Conservation (phyloP, 495 filamentous ascomycete species). For the Trichoderma gamsii region DNA sequence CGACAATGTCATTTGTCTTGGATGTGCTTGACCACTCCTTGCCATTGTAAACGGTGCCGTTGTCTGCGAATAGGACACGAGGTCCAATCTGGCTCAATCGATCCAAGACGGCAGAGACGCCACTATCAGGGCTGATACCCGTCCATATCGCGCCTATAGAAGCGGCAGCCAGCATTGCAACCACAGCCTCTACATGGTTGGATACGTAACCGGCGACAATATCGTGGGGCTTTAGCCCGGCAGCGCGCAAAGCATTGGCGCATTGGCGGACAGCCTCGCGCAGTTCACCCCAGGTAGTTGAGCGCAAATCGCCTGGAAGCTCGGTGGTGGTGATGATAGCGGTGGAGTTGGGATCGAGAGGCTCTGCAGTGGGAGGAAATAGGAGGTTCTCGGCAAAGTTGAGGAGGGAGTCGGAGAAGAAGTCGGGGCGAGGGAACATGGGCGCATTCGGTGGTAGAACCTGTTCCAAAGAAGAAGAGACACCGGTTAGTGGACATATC, state of each 20-base stretch:
- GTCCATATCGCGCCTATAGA: slow-evolving; percentile 87
- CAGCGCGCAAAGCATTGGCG: slow-evolving; percentile 60
- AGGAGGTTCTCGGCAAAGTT: slow-evolving; percentile 94
- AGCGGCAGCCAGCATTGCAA: slow-evolving; percentile 79
- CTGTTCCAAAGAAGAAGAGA: slow-evolving; percentile 33
- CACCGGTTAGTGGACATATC: background rate
- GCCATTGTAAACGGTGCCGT: slow-evolving; percentile 81
- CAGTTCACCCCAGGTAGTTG: slow-evolving; percentile 73
- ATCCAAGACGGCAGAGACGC: slow-evolving; percentile 67
- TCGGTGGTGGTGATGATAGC: slow-evolving; percentile 75
- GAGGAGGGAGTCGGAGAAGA: slow-evolving; percentile 70
- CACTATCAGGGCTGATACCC: slow-evolving; percentile 77
- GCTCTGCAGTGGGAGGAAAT: slow-evolving; percentile 52
- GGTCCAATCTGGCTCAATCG: slow-evolving; percentile 77
- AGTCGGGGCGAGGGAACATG: slow-evolving; percentile 80
- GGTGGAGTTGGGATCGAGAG: slow-evolving; percentile 48
- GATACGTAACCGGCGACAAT: slow-evolving; percentile 78
- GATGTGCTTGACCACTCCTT: slow-evolving; percentile 65
- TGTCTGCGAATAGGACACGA: slow-evolving; percentile 75
- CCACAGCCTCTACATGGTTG: slow-evolving; percentile 76
- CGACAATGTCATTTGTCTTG: slow-evolving; percentile 68
- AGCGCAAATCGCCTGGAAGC: slow-evolving; percentile 40
- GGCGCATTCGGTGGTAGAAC: slow-evolving; percentile 57
- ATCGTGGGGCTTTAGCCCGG: slow-evolving; percentile 62
- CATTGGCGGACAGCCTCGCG: slow-evolving; percentile 69